Conservation (phyloP, 1,284 basidiomycete genomes). For the Ustilago vetiveriae region DNA sequence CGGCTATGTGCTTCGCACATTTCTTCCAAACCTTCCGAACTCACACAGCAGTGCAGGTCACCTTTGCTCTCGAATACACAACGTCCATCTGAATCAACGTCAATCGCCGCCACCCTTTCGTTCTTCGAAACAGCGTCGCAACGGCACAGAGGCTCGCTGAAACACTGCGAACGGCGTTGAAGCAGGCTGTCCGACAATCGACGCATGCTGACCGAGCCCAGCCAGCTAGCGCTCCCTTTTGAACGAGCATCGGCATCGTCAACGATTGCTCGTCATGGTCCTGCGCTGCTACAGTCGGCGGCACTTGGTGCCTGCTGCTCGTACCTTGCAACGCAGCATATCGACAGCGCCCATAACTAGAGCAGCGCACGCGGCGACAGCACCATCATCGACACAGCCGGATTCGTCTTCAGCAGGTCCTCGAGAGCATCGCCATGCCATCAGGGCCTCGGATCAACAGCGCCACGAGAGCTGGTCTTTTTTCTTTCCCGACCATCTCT, state of each 20-base stretch:
- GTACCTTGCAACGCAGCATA: constrained; percentile 7
- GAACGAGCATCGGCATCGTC: not conserved
- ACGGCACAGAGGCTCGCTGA: not conserved
- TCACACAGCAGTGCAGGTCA: not conserved
- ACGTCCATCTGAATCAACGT: too few species aligned
- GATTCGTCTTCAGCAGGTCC: not conserved
- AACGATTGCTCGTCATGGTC: constrained; percentile 23
- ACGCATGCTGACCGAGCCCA: not conserved
- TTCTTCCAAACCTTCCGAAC: constrained; percentile 14
- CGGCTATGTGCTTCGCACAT: constrained; percentile 1
- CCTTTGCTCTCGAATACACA: not conserved
- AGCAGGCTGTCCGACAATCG: not conserved
- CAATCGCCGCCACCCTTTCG: too few species aligned
- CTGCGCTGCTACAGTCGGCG: constrained; percentile 43
- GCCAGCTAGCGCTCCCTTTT: too few species aligned
- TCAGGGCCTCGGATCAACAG: not conserved
- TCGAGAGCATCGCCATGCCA: not conserved
- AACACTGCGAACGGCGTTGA: not conserved
- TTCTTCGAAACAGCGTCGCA: too few species aligned
- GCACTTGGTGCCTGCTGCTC: constrained; percentile 29
- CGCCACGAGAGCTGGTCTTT: constrained; percentile 38
- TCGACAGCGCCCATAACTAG: not conserved
- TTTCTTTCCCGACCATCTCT: constrained; percentile 40
- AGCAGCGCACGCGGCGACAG: not conserved
- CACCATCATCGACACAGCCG: not conserved